These are phyloP conservation scores for Hymenoscyphus albidus DNA, from an alignment of 2,329 filamentous ascomycete species.

Conservation along the genomic window DNA sequence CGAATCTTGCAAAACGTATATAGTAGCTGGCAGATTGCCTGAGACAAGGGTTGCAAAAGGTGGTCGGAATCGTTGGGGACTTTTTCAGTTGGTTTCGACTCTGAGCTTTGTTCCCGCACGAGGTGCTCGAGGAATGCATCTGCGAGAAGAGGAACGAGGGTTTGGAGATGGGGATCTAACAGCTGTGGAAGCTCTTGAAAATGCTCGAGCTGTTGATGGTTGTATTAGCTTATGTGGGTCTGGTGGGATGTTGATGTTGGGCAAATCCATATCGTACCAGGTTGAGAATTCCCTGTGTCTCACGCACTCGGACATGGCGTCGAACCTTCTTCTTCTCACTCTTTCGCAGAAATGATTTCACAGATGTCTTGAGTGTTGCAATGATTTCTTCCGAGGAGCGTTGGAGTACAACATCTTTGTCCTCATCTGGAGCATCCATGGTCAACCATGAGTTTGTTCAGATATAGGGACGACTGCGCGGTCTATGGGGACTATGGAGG, in stretches of 20 bases:
- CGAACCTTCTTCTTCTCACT: constrained; percentile 42
- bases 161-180: constrained; percentile 76
- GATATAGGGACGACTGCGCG: neutral
- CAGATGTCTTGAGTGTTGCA: constrained; percentile 51
- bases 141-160: constrained; percentile 69
- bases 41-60: constrained; percentile 35
- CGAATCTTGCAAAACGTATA: constrained; percentile 94
- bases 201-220: constrained; percentile 60
- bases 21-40: constrained; percentile 72
- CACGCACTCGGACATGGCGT: constrained; percentile 47
- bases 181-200: constrained; percentile 96
- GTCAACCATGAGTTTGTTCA: neutral
- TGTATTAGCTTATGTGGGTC: constrained; percentile 17
- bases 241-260: neutral
- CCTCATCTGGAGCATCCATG: constrained; percentile 30
- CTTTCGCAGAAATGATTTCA: constrained; percentile 51
- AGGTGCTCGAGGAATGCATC: constrained; percentile 71
- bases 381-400: constrained; percentile 57
- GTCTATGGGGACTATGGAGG: neutral
- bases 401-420: constrained; percentile 59
- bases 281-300: constrained; percentile 46
- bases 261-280: constrained; percentile 36
- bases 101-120: constrained; percentile 40
- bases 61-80: constrained; percentile 23
- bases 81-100: neutral